Percentiles rank a stretch among this genome's conserved stretches.
Evolutionary conservation across 2,329 filamentous ascomycete species (phyloP).

Genomic region (Spiromastix sp.): DNA sequence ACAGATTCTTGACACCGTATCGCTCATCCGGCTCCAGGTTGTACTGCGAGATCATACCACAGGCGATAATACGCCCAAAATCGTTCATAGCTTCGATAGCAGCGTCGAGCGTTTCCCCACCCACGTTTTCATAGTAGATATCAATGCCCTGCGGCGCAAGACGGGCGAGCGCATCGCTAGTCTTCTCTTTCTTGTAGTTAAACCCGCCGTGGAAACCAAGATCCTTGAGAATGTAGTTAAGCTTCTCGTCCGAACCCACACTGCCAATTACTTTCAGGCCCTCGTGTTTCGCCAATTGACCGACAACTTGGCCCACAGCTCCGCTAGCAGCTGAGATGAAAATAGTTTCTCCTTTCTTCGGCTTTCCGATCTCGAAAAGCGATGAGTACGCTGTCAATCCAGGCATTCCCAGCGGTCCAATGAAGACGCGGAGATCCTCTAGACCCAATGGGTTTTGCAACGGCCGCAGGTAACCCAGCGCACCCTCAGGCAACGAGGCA

Average conservation of each 20-base stretch:
- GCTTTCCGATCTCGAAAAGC: slow-evolving; percentile 64
- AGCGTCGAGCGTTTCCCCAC: slow-evolving; percentile 63
- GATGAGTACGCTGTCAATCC: slow-evolving; percentile 66
- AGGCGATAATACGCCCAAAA: slow-evolving; percentile 55
- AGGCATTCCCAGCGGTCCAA: slow-evolving; percentile 70
- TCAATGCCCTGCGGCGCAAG: slow-evolving; percentile 70
- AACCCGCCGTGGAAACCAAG: slow-evolving; percentile 65
- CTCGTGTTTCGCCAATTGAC: slow-evolving; percentile 73
- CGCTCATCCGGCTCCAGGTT: slow-evolving; percentile 49
- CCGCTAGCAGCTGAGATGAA: slow-evolving; percentile 72
- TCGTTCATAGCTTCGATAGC: slow-evolving; percentile 54
- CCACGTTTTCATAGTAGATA: slow-evolving; percentile 75
- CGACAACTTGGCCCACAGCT: slow-evolving; percentile 73
- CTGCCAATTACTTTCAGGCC: slow-evolving; percentile 70
- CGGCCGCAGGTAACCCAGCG: slow-evolving; percentile 33
- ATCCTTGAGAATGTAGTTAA: slow-evolving; percentile 61
- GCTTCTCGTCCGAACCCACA: slow-evolving; percentile 69
- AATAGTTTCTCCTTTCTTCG: slow-evolving; percentile 69
- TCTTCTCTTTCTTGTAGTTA: slow-evolving; percentile 79
- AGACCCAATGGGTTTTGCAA: slow-evolving; percentile 55
- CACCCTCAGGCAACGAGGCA: slow-evolving; percentile 43
- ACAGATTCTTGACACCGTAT: slow-evolving; percentile 58
- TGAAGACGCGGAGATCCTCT: slow-evolving; percentile 46
- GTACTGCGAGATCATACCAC: slow-evolving; percentile 67
- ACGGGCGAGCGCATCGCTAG: slow-evolving; percentile 55